Conservation (phyloP, 139 green algal species). For the Auxenochlorella pyrenoidosa region DNA sequence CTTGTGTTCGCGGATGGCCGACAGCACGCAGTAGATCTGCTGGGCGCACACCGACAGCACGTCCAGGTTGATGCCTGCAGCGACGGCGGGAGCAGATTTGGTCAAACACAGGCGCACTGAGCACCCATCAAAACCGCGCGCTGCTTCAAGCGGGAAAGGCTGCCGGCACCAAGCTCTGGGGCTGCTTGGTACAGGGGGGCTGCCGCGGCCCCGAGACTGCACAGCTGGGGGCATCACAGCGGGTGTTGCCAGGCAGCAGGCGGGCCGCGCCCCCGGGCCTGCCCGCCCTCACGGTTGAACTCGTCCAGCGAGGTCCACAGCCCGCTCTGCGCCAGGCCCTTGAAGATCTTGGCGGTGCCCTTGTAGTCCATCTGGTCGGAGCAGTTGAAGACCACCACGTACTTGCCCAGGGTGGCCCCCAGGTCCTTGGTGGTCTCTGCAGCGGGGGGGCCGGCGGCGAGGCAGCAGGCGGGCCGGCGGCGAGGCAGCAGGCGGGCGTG, state of each 20-base stretch:
- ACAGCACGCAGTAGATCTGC: slow-evolving; percentile 95
- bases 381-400: slow-evolving; percentile 99
- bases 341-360: slow-evolving; percentile 98
- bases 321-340: slow-evolving; percentile 92
- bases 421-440: slow-evolving; percentile 96
- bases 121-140: no score
- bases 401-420: slow-evolving; percentile 96
- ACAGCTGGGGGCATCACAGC: no score
- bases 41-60: slow-evolving; percentile 96
- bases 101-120: no score
- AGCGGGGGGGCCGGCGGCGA: background rate
- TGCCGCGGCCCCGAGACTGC: no score
- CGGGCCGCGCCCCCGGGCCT: no score
- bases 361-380: slow-evolving; percentile 97
- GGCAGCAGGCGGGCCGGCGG: background rate
- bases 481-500: background rate
- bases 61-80: slow-evolving; percentile 93
- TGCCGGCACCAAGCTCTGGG: no score
- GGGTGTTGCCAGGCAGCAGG: no score
- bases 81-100: background rate
- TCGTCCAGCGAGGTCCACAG: slow-evolving; percentile 98
- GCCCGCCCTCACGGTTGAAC: slow-evolving; percentile 90
- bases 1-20: slow-evolving; percentile 91
- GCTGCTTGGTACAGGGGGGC: no score
- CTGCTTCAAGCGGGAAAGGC: no score